Conservation (phyloP, 2,329 filamentous ascomycete genomes). For the Lasiodiplodia theobromae region DNA sequence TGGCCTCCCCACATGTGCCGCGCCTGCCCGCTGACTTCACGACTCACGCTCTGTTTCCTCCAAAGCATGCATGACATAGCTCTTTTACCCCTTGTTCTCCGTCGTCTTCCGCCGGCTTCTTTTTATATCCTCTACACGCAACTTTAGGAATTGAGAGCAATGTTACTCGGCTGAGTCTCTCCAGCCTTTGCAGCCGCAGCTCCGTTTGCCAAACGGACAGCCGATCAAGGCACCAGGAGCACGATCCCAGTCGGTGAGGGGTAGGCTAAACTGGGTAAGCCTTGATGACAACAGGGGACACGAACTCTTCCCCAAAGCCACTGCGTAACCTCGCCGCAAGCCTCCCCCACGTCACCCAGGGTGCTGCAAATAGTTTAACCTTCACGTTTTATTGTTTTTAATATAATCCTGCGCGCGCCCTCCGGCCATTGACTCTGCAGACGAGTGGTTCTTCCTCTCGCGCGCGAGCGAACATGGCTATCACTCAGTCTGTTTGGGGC, state of each 20-base stretch:
- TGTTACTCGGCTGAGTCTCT: not conserved
- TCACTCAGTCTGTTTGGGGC: not conserved
- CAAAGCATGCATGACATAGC: not conserved
- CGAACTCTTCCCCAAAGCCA: slow-evolving; percentile 6
- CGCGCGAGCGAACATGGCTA: not conserved
- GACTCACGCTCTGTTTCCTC: not conserved
- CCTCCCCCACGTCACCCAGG: slow-evolving; percentile 23
- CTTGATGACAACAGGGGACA: not conserved
- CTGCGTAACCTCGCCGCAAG: slow-evolving; percentile 9
- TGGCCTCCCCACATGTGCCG: not conserved
- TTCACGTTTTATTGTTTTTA: not conserved
- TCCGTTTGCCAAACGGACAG: not conserved
- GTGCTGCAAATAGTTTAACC: not conserved
- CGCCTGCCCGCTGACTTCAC: not conserved
- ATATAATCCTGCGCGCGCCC: not conserved
- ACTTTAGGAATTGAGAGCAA: not conserved
- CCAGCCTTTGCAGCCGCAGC: not conserved
- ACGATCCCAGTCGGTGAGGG: not conserved
- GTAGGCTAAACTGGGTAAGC: not conserved
- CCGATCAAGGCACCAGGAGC: not conserved
- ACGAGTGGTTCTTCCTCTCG: not conserved
- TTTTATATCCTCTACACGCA: not conserved
- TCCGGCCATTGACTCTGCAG: not conserved
- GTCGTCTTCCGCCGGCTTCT: not conserved
- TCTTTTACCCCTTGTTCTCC: not conserved